A percentile compares a stretch with the other conserved stretches of the same genome.
phyloP scores from a whole-genome alignment of 1,284 basidiomycete genomes.

The Sporisorium sorghi region DNA sequence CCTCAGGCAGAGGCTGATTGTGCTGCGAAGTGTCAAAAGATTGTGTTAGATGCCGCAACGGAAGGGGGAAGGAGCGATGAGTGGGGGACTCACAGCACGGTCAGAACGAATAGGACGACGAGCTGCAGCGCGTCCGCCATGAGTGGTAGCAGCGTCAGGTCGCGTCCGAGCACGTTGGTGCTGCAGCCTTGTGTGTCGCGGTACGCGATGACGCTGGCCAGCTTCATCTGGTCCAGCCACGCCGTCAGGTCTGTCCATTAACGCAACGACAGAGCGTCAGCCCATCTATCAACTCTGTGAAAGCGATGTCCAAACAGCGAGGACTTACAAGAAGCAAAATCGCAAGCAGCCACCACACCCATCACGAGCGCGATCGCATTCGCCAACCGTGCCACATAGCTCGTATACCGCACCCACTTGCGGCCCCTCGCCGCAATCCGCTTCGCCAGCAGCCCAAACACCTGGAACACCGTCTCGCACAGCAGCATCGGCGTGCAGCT shows the following conservation, averaged over 20 bases:
- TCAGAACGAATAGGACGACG: slow-evolving; percentile 24
- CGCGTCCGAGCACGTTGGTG: slow-evolving; percentile 22
- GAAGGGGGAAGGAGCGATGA: no score
- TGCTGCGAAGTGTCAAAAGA: neutral
- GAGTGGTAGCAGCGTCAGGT: slow-evolving; percentile 38
- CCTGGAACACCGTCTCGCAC: slow-evolving; percentile 32
- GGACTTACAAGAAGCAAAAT: slow-evolving; percentile 33
- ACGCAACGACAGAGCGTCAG: neutral
- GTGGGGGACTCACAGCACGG: slow-evolving; percentile 22
- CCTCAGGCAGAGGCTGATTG: slow-evolving; percentile 18
- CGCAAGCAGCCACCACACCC: slow-evolving; percentile 25
- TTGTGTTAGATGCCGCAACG: neutral
- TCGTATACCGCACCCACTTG: slow-evolving; percentile 22
- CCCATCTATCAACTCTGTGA: neutral
- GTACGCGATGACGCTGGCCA: slow-evolving; percentile 5
- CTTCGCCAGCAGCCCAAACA: slow-evolving; percentile 37
- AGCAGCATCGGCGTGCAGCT: slow-evolving; percentile 34
- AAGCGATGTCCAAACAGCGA: no score
- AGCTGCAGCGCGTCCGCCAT: slow-evolving; percentile 25
- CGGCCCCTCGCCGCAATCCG: slow-evolving; percentile 12
- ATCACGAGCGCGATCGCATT: slow-evolving; percentile 39
- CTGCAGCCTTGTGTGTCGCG: slow-evolving; percentile 7
- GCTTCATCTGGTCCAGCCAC: slow-evolving; percentile 16
- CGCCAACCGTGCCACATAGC: slow-evolving; percentile 9
- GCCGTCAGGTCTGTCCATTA: slow-evolving; percentile 11